Conservation (phyloP, 2,329 filamentous ascomycete species). For the Arthrocladium fulminans region DNA sequence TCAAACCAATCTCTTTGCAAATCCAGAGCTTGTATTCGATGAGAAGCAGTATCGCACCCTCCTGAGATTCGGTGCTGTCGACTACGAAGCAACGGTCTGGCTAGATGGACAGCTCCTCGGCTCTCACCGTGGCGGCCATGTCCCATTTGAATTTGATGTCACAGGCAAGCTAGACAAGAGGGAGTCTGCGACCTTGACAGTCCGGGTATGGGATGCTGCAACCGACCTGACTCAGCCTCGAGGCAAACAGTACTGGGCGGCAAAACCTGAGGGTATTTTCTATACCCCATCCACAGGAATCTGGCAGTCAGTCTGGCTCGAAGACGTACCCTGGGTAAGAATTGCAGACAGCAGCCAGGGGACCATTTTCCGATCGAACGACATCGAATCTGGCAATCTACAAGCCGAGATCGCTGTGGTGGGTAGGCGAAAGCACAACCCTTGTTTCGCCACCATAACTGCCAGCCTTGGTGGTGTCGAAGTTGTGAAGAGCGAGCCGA, state of each 20-base stretch:
- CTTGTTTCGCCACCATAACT: constrained; percentile 42
- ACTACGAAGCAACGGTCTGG: constrained; percentile 47
- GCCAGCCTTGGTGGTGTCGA: constrained; percentile 42
- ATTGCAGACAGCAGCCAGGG: constrained; percentile 53
- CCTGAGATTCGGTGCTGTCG: constrained; percentile 44
- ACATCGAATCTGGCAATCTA: constrained; percentile 46
- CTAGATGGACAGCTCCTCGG: constrained; percentile 48
- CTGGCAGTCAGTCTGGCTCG: constrained; percentile 66
- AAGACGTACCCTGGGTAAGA: constrained; percentile 50
- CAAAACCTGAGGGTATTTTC: constrained; percentile 54
- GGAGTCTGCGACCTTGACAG: constrained; percentile 27
- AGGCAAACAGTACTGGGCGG: constrained; percentile 60
- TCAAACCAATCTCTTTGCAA: constrained; percentile 40
- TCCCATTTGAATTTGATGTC: constrained; percentile 52
- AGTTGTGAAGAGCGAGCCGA: constrained; percentile 38
- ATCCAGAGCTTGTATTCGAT: constrained; percentile 25
- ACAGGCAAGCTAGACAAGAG: constrained; percentile 35
- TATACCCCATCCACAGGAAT: constrained; percentile 66
- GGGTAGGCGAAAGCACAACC: constrained; percentile 26
- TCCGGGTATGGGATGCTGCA: constrained; percentile 27
- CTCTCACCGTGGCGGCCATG: constrained; percentile 53
- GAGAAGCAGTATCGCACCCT: constrained; percentile 37
- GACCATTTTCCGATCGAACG: constrained; percentile 51
- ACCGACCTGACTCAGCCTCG: constrained; percentile 56
- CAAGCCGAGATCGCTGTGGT: constrained; percentile 43